Evolutionary conservation across 495 filamentous ascomycete species (phyloP), one percentile per base, ranked within the genome.

Genomic region (Penicillium robsamsonii): DNA sequence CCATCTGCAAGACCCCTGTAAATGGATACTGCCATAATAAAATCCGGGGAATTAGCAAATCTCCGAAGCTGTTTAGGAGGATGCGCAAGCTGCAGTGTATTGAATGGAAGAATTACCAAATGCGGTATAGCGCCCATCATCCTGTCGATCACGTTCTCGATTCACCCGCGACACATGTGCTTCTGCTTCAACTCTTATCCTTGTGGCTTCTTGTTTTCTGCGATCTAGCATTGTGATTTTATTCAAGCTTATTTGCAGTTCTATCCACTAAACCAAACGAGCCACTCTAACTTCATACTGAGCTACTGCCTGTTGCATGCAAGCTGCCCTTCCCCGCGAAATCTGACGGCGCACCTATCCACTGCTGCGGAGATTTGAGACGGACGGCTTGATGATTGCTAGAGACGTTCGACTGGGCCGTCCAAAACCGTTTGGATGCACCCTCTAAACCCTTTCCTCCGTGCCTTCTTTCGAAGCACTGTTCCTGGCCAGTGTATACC

Each of bases 381-480:
- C 41, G 52, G 55, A 67, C 72, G 73, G 61, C 75, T 77, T 76
- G 70, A 79, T 77, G 73, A 77, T 60, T 69, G 55, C 68, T 64
- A 49, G 64, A 65, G 55, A 37, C 63, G 43, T 48, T 66, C 57
- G 55, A 47, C 63, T 60, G 74, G 77, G 74, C 75, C 72, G 74
- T 77, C 76, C 75, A 75, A 71, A 62, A 76, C 65, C 74, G 74
- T 73, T 78, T 91, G 93, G 90, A 97, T 97, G 93, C 93, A 92
- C 86, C 91, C 94, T 78, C 85, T 97, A 87, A 99, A 97, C 75
- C 94, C 95, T 69, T 96, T 96, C 75, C 83, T 99, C 68, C 86
- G 89, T 80, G 90, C 95, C 79, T 97, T 97, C 88, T 96, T 96
- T 82, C 89, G 91, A 78, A 97, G 90, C 81, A 83, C 89, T 70